Evolutionary conservation across 176 grass and related monocot genomes (phyloP).

Genomic region (Hyparrhenia diplandra): DNA sequence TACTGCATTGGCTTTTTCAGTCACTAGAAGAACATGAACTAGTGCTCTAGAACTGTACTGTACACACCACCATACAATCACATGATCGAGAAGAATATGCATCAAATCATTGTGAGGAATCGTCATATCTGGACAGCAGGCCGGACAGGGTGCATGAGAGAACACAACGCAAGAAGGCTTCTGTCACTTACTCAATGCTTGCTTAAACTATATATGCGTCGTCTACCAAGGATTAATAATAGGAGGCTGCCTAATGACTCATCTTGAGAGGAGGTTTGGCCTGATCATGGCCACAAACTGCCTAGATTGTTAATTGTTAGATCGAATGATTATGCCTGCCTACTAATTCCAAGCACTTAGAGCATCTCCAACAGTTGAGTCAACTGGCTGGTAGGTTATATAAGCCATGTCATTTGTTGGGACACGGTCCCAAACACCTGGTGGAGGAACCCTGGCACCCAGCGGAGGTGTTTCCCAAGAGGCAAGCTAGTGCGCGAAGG

Average conservation of each 20-base stretch:
- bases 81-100: slow-evolving; percentile 45
- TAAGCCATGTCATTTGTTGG: no score
- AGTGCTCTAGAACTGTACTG: slow-evolving; percentile 43
- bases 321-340: neutral
- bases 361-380: no score
- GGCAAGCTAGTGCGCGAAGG: no score
- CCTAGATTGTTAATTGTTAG: slow-evolving; percentile 30
- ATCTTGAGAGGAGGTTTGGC: slow-evolving; percentile 11
- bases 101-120: slow-evolving; percentile 42
- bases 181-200: slow-evolving; percentile 1
- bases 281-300: slow-evolving; percentile 33
- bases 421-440: no score
- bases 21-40: slow-evolving; percentile 31
- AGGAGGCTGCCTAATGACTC: slow-evolving; percentile 12
- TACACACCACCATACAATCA: slow-evolving; percentile 12
- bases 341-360: neutral
- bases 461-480: no score
- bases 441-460: no score
- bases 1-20: slow-evolving; percentile 17
- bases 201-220: neutral
- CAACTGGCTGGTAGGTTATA: no score
- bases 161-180: slow-evolving; percentile 1
- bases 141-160: neutral
- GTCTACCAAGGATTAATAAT: neutral
- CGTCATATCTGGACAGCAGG: slow-evolving; percentile 13